Conservation (phyloP, 1,284 basidiomycete species). For the Boletus calvinii region DNA sequence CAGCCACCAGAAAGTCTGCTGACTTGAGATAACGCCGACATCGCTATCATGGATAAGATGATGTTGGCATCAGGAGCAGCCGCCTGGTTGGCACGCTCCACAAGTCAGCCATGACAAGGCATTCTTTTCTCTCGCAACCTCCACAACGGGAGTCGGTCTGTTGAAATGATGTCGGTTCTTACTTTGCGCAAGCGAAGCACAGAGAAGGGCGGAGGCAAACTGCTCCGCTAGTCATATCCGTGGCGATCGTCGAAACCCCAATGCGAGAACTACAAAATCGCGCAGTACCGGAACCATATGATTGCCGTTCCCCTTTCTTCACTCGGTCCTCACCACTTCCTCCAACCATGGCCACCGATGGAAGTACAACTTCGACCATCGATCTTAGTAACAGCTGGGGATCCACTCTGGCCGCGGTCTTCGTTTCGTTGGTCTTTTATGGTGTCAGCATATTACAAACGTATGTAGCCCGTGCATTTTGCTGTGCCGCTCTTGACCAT, state of each 20-base stretch:
- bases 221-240: conserved; percentile 10
- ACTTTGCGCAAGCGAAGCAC: background rate
- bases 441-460: conserved; percentile 29
- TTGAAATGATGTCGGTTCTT: background rate
- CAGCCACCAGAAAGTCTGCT: background rate
- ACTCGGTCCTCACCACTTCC: background rate
- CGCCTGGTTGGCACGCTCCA: background rate
- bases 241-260: conserved; percentile 8
- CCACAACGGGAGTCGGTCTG: background rate
- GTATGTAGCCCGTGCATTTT: conserved; percentile 12
- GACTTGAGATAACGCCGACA: background rate
- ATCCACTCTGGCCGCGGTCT: conserved; percentile 25
- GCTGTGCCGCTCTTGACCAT: background rate
- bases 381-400: conserved; percentile 24
- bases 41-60: background rate
- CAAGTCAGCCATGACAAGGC: background rate
- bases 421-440: conserved; percentile 25
- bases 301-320: background rate
- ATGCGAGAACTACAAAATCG: conserved; percentile 11
- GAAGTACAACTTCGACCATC: background rate
- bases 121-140: background rate
- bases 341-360: conserved; percentile 14
- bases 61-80: background rate
- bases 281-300: background rate
- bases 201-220: background rate